Percentiles rank a stretch among this genome's conserved stretches.
Evolutionary conservation across 2,329 filamentous ascomycete species (phyloP).

Genomic region (Monilinia polystroma): DNA sequence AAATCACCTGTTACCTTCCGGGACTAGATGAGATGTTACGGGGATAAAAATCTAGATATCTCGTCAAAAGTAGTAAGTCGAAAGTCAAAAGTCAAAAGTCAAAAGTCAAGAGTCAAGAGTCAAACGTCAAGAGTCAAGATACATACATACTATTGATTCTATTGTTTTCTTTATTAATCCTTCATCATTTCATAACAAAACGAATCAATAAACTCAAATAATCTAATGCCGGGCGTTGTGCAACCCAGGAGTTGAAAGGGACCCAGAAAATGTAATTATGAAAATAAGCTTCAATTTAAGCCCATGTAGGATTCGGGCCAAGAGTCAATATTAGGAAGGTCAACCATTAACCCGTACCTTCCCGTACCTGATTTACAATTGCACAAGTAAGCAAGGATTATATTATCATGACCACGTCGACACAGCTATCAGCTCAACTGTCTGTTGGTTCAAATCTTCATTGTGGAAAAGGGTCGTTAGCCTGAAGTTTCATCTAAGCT

Average conservation of each 20-base stretch:
- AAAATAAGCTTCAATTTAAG: constrained; percentile 9
- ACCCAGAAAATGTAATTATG: constrained; percentile 8
- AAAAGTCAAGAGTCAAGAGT: too few relatives aligned
- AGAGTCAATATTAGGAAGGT: background rate
- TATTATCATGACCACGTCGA: background rate
- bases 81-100: too few relatives aligned
- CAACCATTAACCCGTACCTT: background rate
- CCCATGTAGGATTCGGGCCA: background rate
- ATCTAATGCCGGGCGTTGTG: constrained; percentile 2
- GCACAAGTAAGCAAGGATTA: background rate
- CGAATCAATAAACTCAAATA: background rate
- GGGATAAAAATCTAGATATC: too few relatives aligned
- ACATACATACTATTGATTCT: too few relatives aligned
- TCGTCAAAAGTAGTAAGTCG: too few relatives aligned
- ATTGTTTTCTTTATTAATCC: too few relatives aligned
- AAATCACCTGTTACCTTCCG: too few relatives aligned
- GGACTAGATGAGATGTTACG: too few relatives aligned
- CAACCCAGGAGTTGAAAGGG: background rate
- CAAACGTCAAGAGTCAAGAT: too few relatives aligned
- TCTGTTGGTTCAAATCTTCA: background rate
- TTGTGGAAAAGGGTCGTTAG: background rate
- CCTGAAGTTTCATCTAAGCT: constrained; percentile 1
- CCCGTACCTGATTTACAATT: background rate
- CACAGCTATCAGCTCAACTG: background rate
- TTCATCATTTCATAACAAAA: background rate